Percentiles rank a stretch among this genome's conserved stretches.
Evolutionary conservation across 306 rosid genomes (phyloP).

Genomic region (Cucurbita maxima): DNA sequence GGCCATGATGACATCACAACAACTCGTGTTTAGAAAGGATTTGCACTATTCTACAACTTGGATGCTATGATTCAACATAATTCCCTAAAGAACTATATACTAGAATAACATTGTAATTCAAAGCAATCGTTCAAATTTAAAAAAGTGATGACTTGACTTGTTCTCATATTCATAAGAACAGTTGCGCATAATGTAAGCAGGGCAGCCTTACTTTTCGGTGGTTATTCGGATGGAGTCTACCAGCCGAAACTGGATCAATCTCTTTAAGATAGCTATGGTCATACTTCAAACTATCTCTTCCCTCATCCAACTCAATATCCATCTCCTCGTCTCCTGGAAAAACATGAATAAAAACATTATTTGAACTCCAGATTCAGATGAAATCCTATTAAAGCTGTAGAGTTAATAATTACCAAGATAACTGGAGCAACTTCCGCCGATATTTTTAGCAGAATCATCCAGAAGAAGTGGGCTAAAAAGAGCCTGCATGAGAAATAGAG

Average conservation of each 20-base stretch:
- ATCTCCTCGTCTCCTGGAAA: slow-evolving; percentile 23
- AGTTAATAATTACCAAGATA: slow-evolving; percentile 25
- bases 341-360: neutral
- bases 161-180: neutral
- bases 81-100: neutral
- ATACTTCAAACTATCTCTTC: slow-evolving; percentile 18
- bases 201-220: slow-evolving; percentile 49
- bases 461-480: slow-evolving; percentile 72
- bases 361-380: neutral
- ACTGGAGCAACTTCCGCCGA: slow-evolving; percentile 21
- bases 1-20: neutral
- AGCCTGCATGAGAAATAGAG: slow-evolving; percentile 34
- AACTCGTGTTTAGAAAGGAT: neutral
- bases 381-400: neutral
- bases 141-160: neutral
- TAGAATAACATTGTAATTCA: neutral
- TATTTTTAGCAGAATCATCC: slow-evolving; percentile 44
- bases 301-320: slow-evolving; percentile 15
- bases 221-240: slow-evolving; percentile 83
- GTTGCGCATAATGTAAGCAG: slow-evolving; percentile 3
- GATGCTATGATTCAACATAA: neutral
- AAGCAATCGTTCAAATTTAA: neutral
- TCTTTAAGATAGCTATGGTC: slow-evolving; percentile 45
- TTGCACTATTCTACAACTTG: neutral
- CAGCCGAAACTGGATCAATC: slow-evolving; percentile 80